Conservation (phyloP, 2,329 filamentous ascomycete species). For the Paraconiothyrium brasiliense region DNA sequence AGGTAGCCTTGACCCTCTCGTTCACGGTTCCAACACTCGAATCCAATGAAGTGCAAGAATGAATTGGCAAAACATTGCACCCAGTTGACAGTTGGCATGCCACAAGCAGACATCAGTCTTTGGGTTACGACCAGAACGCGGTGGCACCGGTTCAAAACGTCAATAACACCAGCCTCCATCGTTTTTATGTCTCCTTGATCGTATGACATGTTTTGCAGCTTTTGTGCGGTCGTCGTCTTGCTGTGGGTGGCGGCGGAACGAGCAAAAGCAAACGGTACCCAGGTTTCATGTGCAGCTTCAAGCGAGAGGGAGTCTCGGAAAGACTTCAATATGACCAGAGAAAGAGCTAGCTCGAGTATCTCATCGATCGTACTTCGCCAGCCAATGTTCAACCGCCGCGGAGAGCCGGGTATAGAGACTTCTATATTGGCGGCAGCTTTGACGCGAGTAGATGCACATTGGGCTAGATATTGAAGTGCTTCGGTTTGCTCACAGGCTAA, state of each 20-base stretch:
- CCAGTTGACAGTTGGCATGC: background rate
- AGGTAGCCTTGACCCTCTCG: conserved; percentile 4
- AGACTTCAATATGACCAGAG: background rate
- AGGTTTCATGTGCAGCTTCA: background rate
- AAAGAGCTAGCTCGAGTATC: background rate
- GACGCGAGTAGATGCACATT: background rate
- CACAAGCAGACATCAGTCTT: background rate
- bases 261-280: background rate
- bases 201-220: background rate
- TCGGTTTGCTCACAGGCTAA: background rate
- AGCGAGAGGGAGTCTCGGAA: background rate
- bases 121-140: background rate
- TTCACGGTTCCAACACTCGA: conserved; percentile 4
- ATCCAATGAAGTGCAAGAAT: conserved; percentile 4
- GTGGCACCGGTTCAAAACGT: background rate
- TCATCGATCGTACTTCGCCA: background rate
- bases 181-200: too few relatives aligned
- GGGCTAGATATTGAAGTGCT: background rate
- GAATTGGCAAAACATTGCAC: background rate
- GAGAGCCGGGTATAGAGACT: background rate
- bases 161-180: too few relatives aligned
- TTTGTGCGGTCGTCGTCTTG: background rate
- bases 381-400: background rate
- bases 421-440: background rate
- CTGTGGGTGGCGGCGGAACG: background rate